Base-by-base conservation (phyloP, 495 filamentous ascomycete species). In the Pyrenula massariospora region DNA sequence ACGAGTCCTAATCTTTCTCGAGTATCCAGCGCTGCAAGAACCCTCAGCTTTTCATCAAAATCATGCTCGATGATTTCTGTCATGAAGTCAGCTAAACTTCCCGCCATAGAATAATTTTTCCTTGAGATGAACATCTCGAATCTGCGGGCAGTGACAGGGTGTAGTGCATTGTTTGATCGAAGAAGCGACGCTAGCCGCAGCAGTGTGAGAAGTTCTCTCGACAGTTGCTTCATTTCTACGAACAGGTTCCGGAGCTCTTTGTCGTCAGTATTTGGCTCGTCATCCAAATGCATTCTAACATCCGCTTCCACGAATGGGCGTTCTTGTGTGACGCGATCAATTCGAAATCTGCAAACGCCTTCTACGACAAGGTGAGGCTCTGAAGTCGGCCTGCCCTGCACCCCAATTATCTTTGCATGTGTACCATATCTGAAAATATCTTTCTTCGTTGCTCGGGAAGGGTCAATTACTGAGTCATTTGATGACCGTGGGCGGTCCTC, bases 61-160 rank as follows among this genome's bases (percentile, higher is more conserved):
- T 85, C 84, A 47, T 83, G 82, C 54, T 95, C 87, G 1, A 94
- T 80, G 23, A 96, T 80, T 68, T 93, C 91, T 8, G 88, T 83
- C 89, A 97, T 94, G 61, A 96, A 96, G 65, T 99, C 94, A 8
- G 93, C 93, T n/a, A 99, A 73, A 8, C 79, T 75, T 5, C 92
- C 93, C 2, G 93, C 91, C 56, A 96, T 87, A 31, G 75, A 68
- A 31, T 88, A 63, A 54, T 86, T 84, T 58, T 91, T 91, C 66
- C 80, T 83, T 0, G 78, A 77, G 53, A 98, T 94, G 63, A 89
- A 91, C 5, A 91, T 66, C 66, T 96, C 89, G 12, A 97, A 79
- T 50, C 89, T 83, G 22, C 90, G 80, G 0, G 89, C 86, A 47
- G 95, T 78, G n/a, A 92, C 73, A 0, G 91, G 90, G 3, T 90